Evolutionary conservation across 148 eudicot genomes (phyloP).

Genomic region (Linanthus parryae): DNA sequence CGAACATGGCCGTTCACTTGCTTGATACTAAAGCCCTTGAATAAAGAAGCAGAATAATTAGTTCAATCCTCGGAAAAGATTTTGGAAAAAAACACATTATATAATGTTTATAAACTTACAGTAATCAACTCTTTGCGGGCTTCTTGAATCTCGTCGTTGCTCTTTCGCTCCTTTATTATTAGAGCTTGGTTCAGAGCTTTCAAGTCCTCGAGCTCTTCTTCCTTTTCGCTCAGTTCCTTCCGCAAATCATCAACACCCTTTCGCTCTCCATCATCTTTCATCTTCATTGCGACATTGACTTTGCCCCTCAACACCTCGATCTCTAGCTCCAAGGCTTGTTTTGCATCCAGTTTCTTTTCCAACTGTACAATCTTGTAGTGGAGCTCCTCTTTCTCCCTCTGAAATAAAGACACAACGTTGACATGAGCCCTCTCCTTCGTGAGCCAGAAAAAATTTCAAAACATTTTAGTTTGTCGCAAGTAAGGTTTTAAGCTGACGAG

Average conservation of each 20-base stretch:
- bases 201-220: slow-evolving; percentile 55
- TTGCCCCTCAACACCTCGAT: slow-evolving; percentile 67
- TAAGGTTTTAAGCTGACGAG: too few species aligned
- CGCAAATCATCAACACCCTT: slow-evolving; percentile 53
- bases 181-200: slow-evolving; percentile 76
- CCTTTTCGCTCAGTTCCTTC: slow-evolving; percentile 65
- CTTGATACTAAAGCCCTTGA: background rate
- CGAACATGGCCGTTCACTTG: slow-evolving; percentile 9
- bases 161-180: slow-evolving; percentile 72
- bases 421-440: background rate
- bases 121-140: slow-evolving; percentile 89
- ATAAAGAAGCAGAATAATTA: background rate
- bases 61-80: background rate
- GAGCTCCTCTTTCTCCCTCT: slow-evolving; percentile 77
- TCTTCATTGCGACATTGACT: slow-evolving; percentile 70
- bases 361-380: slow-evolving; percentile 64
- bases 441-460: too few species aligned
- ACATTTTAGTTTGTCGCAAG: too few species aligned
- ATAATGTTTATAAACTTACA: too few species aligned
- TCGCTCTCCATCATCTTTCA: slow-evolving; percentile 66
- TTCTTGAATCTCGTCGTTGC: slow-evolving; percentile 88
- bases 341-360: slow-evolving; percentile 70
- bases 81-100: slow-evolving; percentile 1
- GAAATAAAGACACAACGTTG: slow-evolving; percentile 13
- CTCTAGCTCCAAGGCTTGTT: slow-evolving; percentile 83